These are phyloP conservation scores for Urostyla sp. DNA, from an alignment of 73 alveolate genomes.

Conservation along the genomic window DNA sequence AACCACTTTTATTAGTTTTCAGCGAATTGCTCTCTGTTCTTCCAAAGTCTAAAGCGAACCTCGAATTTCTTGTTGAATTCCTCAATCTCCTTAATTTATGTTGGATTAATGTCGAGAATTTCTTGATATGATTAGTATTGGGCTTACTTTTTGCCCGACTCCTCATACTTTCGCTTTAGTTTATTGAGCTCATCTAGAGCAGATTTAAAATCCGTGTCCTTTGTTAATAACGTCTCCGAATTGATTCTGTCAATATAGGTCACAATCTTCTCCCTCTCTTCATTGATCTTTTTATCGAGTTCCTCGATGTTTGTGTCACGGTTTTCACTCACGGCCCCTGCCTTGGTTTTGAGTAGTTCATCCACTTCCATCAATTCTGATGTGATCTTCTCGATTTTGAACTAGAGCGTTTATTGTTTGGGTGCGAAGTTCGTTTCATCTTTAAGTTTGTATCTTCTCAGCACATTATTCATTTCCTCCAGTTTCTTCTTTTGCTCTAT, in stretches of 20 bases:
- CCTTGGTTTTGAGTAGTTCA: conserved; percentile 21
- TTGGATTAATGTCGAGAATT: conserved; percentile 52
- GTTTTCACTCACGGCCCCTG: conserved; percentile 47
- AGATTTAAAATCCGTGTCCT: conserved; percentile 55
- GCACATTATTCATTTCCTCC: conserved; percentile 73
- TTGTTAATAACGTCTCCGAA: conserved; percentile 20
- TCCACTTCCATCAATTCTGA: conserved; percentile 18
- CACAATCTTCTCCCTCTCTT: conserved; percentile 62
- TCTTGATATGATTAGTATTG: conserved; percentile 62
- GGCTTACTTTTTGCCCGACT: conserved; percentile 57
- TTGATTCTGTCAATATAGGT: conserved; percentile 30
- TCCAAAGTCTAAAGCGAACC: conserved; percentile 68
- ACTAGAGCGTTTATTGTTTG: neutral
- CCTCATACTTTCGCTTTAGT: conserved; percentile 71
- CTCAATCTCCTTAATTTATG: conserved; percentile 61
- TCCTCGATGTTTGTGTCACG: conserved; percentile 33
- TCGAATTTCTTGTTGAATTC: conserved; percentile 71
- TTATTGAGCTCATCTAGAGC: conserved; percentile 70
- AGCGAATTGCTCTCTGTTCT: conserved; percentile 62
- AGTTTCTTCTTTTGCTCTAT: conserved; percentile 58
- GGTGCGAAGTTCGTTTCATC: conserved; percentile 56
- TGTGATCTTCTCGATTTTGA: conserved; percentile 22
- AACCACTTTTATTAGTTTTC: conserved; percentile 59
- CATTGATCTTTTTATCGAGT: conserved; percentile 64
- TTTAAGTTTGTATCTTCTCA: conserved; percentile 69